Evolutionary conservation across 2,329 filamentous ascomycete genomes (phyloP).

Genomic region (Talaromyces sp.): DNA sequence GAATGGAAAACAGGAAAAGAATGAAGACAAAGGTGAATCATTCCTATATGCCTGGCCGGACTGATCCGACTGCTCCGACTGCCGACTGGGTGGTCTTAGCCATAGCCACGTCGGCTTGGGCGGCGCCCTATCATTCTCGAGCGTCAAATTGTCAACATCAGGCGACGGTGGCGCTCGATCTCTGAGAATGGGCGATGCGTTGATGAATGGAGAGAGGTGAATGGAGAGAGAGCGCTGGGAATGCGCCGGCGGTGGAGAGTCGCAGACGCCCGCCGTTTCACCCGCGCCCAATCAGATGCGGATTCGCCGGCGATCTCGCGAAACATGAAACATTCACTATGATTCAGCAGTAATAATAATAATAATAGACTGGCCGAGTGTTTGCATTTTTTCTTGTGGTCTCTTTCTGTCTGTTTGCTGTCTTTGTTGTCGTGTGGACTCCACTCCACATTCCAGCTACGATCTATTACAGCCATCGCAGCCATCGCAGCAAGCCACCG

Average conservation of each 20-base stretch:
- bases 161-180: background rate
- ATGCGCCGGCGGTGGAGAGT: background rate
- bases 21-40: background rate
- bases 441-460: background rate
- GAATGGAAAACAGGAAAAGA: background rate
- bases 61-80: no score
- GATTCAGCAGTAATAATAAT: no score
- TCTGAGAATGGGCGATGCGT: background rate
- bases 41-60: background rate
- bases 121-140: background rate
- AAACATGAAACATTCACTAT: background rate
- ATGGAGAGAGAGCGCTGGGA: no score
- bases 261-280: background rate
- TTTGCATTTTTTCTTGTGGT: background rate
- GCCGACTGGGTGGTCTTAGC: no score
- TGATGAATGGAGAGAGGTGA: background rate
- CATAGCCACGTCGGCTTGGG: background rate
- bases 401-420: background rate
- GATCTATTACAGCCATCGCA: no score
- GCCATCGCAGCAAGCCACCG: background rate
- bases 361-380: no score
- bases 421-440: background rate
- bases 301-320: background rate
- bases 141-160: background rate
- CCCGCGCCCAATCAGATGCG: background rate